These are phyloP conservation scores for Xylariaceae sp. DNA, from an alignment of 2,329 filamentous ascomycete species.

Conservation along the genomic window DNA sequence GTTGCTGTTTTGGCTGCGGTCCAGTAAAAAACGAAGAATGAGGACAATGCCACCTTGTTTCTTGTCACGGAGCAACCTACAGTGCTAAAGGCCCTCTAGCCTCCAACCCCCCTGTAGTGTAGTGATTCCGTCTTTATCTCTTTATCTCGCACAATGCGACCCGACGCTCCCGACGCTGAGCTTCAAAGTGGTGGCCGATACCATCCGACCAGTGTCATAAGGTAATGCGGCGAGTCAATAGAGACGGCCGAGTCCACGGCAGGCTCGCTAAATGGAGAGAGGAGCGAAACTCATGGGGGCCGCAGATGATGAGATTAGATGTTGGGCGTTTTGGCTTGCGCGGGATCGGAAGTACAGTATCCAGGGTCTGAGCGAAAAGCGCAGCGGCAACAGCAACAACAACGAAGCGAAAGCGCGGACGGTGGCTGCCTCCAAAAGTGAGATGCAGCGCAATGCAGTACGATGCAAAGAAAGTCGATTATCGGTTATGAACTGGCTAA, in stretches of 20 bases:
- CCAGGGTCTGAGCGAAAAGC: not conserved
- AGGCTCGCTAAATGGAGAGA: not conserved
- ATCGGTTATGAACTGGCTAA: not conserved
- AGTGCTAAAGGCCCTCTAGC: not conserved
- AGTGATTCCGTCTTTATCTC: not conserved
- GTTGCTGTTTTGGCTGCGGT: constrained; percentile 9
- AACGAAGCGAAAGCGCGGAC: constrained; percentile 2
- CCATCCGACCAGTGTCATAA: not conserved
- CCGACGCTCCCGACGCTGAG: not conserved
- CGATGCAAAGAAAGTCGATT: constrained; percentile 1
- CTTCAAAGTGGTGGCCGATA: not conserved
- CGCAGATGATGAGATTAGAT: not conserved
- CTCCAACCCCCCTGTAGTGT: not conserved
- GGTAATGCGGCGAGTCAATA: constrained; percentile 1
- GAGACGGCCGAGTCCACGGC: not conserved
- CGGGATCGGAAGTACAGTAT: not conserved
- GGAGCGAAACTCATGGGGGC: not conserved
- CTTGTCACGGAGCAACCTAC: not conserved
- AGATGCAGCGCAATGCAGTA: not conserved
- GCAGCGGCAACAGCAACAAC: not conserved
- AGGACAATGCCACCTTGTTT: not conserved
- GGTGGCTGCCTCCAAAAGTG: not conserved
- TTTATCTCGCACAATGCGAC: not conserved
- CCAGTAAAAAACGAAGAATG: constrained; percentile 9
- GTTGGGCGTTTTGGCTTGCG: not conserved